Evolutionary conservation across 2,329 filamentous ascomycete species (phyloP).

Genomic region (Penicillium sp.): DNA sequence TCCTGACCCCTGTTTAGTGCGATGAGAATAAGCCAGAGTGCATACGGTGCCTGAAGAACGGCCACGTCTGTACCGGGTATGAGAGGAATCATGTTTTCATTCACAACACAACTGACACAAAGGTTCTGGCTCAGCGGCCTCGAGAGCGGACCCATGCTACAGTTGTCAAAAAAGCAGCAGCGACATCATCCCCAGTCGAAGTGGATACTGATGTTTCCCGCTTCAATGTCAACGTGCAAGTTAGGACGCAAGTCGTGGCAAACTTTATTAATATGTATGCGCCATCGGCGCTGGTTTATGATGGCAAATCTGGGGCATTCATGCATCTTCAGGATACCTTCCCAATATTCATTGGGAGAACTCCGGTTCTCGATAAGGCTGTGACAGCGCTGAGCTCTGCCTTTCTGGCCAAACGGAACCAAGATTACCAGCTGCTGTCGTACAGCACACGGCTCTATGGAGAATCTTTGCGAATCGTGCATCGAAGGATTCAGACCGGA

Average conservation of each 20-base stretch:
- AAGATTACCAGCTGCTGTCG: constrained; percentile 14
- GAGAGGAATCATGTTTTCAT: constrained; percentile 16
- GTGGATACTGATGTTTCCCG: constrained; percentile 9
- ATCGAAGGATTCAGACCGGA: constrained; percentile 13
- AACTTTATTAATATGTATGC: constrained; percentile 13
- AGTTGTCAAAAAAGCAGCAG: not conserved
- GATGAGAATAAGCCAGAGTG: constrained; percentile 25
- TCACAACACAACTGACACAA: constrained; percentile 8
- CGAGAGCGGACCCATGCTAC: not conserved
- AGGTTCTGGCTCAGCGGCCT: constrained; percentile 7
- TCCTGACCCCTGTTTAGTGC: constrained; percentile 16
- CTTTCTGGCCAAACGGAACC: constrained; percentile 18
- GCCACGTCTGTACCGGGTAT: constrained; percentile 23
- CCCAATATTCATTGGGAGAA: constrained; percentile 11
- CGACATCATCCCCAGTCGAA: not conserved
- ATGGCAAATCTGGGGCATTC: not conserved
- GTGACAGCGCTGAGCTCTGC: constrained; percentile 15
- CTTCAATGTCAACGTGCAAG: constrained; percentile 13
- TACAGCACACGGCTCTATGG: constrained; percentile 21
- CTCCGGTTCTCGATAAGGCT: constrained; percentile 16
- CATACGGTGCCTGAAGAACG: constrained; percentile 23
- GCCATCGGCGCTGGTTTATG: not conserved
- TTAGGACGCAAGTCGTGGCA: constrained; percentile 14
- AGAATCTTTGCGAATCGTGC: constrained; percentile 16
- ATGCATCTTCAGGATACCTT: constrained; percentile 14